Evolutionary conservation across 331 rosid species (phyloP), one percentile per base, ranked within the genome.

Genomic region (Malus hybrid): DNA sequence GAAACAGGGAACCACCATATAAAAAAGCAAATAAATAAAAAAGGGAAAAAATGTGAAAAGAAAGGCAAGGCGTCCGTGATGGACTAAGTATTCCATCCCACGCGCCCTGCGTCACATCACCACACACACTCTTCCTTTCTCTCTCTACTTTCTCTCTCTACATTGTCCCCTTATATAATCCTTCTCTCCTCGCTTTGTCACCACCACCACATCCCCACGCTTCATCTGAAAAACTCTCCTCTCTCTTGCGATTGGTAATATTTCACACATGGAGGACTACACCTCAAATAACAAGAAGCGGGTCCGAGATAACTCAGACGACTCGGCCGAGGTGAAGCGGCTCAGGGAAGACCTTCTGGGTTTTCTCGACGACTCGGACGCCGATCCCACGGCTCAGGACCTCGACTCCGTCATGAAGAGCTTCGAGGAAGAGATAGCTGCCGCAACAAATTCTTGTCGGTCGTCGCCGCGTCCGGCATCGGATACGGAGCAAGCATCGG

Each of bases 341-440:
- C 70, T 90, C 85, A 78, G 90, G 24, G 97, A 91, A 7, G 86
- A 93, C 72, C 75, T 93, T 3, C 83, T 93, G 10, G 91, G 80
- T 46, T 88, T 90, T n/a, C 80, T 93, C 63, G 95, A 90, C 69
- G 93, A 88, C 29, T 70, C 87, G 22, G 92, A 89, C 24, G 72
- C 79, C 1, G 75, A 89, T 1, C 87, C 88, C 16, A 73, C 90
- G 7, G 81, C 64, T 46, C 96, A 84, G 27, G 98, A 89, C 24
- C 97, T 93, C 14, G 98, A 86, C 77, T 90, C 89, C 1, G 86
- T 93, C 55, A 89, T 93, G 85, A 87, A 76, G 76, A 93, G 93
- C 63, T 72, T 93, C 8, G 90, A 90, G 82, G 90, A 93, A 36
- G 98, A 90, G 82, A 90, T 93, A 10, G 83, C 91, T 1, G 77